Base-by-base conservation (phyloP, 176 grass and related monocot species). In the Coix lacrymajobi region DNA sequence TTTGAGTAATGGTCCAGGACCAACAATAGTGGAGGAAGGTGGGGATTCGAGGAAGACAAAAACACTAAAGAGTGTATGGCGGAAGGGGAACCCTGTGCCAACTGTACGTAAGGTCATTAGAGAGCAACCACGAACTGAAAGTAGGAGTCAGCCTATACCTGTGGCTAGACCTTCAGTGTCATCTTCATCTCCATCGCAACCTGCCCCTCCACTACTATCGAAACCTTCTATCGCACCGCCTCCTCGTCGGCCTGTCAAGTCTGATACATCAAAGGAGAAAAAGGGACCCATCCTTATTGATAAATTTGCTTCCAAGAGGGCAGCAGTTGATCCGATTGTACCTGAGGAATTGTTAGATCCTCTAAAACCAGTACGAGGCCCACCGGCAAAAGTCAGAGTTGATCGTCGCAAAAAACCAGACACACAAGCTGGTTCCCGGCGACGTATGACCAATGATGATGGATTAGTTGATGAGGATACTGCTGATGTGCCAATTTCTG, bases 271-370 rank as follows among this genome's bases (percentile, higher is more conserved):
- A 8, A 91, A 89, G 71, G 92, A 95, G 57, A 90, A 90, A 76
- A 98, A 93, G 66, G 89, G 89, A 66, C 96, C 96, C 37, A 95
- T 98, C 68, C 85, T 98, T 63, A 90, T 98, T 29, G 96, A 98
- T 66, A 98, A 91, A 81, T 95, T 92, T 72, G 88, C 92, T 79
- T 85, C 88, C 36, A 98, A 93, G 75, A 95, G 85, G 79, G 74
- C 90, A 85, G 19, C 75, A 30, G 45, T 89, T 63, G 90, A 93
- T 87, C 86, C 95, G 41, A 71, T 90, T 87, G 91, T 88, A 82
- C 89, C 87, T 60, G 90, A 81, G 83, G 85, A 81, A 73, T 32
- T 95, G 58, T 36, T 92, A 81, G 66, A 69, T 36, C 93, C 90
- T 70, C 44, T 71, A 86, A 96, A 96, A 72, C 90, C 88, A 52